These are phyloP conservation scores for Acidomyces sp. DNA, from an alignment of 495 filamentous ascomycete species.

Conservation along the genomic window DNA sequence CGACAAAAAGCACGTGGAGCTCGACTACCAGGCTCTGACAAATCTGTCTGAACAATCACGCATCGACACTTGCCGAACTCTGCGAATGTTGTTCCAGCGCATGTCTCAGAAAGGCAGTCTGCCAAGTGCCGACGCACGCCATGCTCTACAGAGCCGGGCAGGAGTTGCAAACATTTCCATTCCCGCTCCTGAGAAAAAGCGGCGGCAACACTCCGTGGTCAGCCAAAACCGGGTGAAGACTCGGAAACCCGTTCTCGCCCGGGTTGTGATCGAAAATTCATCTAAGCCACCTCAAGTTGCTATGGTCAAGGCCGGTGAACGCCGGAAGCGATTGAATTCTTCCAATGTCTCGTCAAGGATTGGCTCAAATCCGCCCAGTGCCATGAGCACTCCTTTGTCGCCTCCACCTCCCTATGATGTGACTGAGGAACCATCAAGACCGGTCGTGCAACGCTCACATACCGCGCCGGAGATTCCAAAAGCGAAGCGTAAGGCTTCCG, in stretches of 20 bases:
- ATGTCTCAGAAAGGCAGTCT: conserved; percentile 17
- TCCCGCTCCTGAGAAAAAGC: neutral
- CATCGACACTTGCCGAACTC: conserved; percentile 24
- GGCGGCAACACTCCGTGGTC: neutral
- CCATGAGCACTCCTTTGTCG: neutral
- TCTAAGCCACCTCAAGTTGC: conserved; percentile 15
- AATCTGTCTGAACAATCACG: conserved; percentile 28
- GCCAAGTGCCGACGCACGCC: conserved; percentile 4
- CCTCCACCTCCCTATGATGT: conserved; percentile 10
- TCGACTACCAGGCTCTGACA: conserved; percentile 29
- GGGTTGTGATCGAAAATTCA: conserved; percentile 13
- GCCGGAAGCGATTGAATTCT: conserved; percentile 1
- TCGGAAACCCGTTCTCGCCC: conserved; percentile 8
- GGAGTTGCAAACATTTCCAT: conserved; percentile 10
- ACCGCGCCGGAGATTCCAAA: neutral
- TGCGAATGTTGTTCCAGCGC: conserved; percentile 25
- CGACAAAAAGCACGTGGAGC: conserved; percentile 18
- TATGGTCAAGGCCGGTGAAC: conserved; percentile 15
- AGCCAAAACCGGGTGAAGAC: neutral
- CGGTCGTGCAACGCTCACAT: neutral
- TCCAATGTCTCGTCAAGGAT: neutral
- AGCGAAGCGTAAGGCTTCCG: neutral
- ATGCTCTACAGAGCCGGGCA: conserved; percentile 9
- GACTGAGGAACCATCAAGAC: neutral
- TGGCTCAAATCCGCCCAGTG: neutral